phyloP scores from a whole-genome alignment of 495 filamentous ascomycete species.

The Penicillium daleae region DNA sequence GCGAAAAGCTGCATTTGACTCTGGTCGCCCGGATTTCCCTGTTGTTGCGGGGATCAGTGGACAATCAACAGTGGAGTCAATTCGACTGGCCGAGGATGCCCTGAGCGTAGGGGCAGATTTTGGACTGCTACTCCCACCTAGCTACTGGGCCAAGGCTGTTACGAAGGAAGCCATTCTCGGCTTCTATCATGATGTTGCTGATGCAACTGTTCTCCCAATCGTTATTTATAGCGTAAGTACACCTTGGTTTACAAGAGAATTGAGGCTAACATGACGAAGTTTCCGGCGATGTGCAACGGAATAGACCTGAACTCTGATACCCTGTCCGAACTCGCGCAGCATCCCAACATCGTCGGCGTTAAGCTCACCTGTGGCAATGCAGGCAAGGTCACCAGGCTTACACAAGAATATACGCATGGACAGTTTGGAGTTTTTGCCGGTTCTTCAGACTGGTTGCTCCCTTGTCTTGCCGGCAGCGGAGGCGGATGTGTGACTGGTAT shows the following conservation, averaged over 20 bases:
- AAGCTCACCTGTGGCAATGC: conserved; percentile 70
- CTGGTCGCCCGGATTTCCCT: conserved; percentile 59
- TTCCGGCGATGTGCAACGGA: conserved; percentile 68
- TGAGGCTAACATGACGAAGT: conserved; percentile 34
- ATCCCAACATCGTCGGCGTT: conserved; percentile 60
- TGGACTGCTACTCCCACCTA: conserved; percentile 59
- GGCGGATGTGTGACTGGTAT: conserved; percentile 68
- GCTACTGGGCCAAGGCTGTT: conserved; percentile 61
- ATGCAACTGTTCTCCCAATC: conserved; percentile 53
- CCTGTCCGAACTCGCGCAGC: conserved; percentile 51
- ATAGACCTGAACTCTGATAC: conserved; percentile 64
- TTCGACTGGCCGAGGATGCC: conserved; percentile 65
- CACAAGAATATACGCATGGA: conserved; percentile 51
- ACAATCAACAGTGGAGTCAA: conserved; percentile 64
- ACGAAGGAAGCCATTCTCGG: conserved; percentile 55
- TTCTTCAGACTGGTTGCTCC: conserved; percentile 66
- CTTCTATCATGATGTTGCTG: conserved; percentile 61
- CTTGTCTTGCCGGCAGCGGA: conserved; percentile 51
- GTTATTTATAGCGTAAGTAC: conserved; percentile 57
- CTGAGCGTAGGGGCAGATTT: conserved; percentile 56
- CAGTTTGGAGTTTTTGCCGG: conserved; percentile 65
- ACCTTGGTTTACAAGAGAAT: not conserved
- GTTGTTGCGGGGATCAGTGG: conserved; percentile 63
- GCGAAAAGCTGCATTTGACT: conserved; percentile 53
- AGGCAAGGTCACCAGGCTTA: conserved; percentile 58